phyloP scores from a whole-genome alignment of 495 filamentous ascomycete genomes.

The Aspergillus funiculosus region DNA sequence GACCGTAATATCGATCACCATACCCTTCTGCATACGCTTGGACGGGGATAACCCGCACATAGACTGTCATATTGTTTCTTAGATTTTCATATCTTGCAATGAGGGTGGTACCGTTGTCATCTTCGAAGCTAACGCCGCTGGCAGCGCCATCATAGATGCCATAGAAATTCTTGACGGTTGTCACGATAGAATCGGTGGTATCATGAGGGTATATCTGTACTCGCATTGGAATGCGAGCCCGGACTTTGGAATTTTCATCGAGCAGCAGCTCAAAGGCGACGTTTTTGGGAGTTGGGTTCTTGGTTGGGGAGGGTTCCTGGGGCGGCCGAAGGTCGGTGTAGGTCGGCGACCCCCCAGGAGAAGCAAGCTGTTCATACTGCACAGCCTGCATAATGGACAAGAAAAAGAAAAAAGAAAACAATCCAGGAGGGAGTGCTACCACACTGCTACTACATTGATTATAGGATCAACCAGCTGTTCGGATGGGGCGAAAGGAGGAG shows the following conservation, averaged over 20 bases:
- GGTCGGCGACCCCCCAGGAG: conserved; percentile 34
- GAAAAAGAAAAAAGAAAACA: too few species aligned
- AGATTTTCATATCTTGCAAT: conserved; percentile 97
- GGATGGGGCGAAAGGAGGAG: conserved; percentile 22
- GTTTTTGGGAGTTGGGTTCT: conserved; percentile 60
- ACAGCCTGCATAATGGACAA: conserved; percentile 39
- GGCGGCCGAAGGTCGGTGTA: conserved; percentile 29
- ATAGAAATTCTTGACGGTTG: conserved; percentile 96
- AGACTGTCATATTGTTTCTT: conserved; percentile 78
- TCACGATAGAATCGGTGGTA: conserved; percentile 90
- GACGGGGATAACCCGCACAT: conserved; percentile 75
- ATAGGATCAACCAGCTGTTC: conserved; percentile 39
- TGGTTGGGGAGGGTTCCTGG: conserved; percentile 40
- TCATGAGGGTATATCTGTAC: conserved; percentile 91
- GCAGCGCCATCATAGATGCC: conserved; percentile 74
- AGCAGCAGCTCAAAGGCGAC: conserved; percentile 83
- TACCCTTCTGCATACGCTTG: conserved; percentile 34
- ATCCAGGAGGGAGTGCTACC: conserved; percentile 24
- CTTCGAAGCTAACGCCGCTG: conserved; percentile 84
- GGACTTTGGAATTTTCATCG: conserved; percentile 62
- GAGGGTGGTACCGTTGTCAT: conserved; percentile 74
- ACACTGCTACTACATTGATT: conserved; percentile 35
- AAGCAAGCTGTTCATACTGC: conserved; percentile 37
- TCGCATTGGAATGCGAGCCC: conserved; percentile 79
- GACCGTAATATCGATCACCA: conserved; percentile 37